Conservation (phyloP, 192 early-diverging fungal species). For the Entomortierella beljakovae region DNA sequence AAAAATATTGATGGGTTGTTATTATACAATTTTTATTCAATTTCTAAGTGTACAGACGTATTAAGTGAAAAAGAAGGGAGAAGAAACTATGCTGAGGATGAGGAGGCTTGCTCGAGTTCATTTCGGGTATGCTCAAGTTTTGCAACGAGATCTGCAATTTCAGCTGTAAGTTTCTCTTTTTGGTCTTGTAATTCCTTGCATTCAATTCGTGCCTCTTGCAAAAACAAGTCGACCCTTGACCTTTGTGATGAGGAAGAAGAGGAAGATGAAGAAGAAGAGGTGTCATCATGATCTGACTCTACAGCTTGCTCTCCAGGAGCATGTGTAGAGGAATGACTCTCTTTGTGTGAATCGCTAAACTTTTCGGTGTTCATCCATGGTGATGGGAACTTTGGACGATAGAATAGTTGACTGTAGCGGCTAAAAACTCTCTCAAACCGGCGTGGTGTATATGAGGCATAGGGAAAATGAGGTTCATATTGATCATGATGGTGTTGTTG, state of each 20-base stretch:
- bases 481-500: neutral
- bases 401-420: neutral
- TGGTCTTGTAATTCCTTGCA: neutral
- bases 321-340: too few relatives aligned
- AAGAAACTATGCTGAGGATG: neutral
- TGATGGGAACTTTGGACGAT: neutral
- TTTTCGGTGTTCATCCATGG: neutral
- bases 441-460: neutral
- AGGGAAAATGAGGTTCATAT: neutral
- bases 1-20: neutral
- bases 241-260: too few relatives aligned
- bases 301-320: too few relatives aligned
- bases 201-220: neutral
- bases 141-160: constrained; percentile 23
- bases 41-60: constrained; percentile 7
- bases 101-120: constrained; percentile 2
- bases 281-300: neutral
- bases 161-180: constrained; percentile 4
- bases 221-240: too few relatives aligned
- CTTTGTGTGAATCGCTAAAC: neutral
- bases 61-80: neutral
- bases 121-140: constrained; percentile 11
- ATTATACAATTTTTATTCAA: neutral
- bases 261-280: neutral
- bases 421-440: neutral